phyloP scores from a whole-genome alignment of 305 asterid genomes.

The Salvia sclarea region DNA sequence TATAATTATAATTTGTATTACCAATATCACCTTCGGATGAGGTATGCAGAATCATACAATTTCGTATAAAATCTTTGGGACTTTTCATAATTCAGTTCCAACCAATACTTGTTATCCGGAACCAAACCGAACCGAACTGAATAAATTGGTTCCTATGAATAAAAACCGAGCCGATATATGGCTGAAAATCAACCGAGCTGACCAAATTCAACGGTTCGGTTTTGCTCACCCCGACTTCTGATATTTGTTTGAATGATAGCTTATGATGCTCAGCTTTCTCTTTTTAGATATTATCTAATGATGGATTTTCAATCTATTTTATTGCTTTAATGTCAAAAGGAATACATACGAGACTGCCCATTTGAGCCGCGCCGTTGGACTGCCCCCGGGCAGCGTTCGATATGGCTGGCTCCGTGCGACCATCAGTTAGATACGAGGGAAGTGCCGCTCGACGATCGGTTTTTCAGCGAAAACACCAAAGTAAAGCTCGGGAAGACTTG shows the following conservation, averaged over 20 bases:
- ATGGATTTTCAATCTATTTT: neutral
- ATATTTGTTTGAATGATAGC: neutral
- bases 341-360: slow-evolving; percentile 70
- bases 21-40: too few species aligned
- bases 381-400: slow-evolving; percentile 89
- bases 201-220: too few species aligned
- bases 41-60: too few species aligned
- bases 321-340: slow-evolving; percentile 43
- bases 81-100: too few species aligned
- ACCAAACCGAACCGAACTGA: too few species aligned
- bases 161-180: too few species aligned
- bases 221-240: too few species aligned
- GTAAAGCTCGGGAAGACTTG: slow-evolving; percentile 69
- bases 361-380: slow-evolving; percentile 89
- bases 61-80: too few species aligned
- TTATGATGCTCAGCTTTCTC: neutral
- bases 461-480: slow-evolving; percentile 52
- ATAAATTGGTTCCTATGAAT: too few species aligned
- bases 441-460: slow-evolving; percentile 65
- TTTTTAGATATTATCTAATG: neutral
- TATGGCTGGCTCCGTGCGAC: slow-evolving; percentile 65
- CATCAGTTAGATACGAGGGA: slow-evolving; percentile 67
- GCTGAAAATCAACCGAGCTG: too few species aligned
- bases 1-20: too few species aligned
- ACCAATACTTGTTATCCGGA: too few species aligned